phyloP scores from a whole-genome alignment of 2,329 filamentous ascomycete species.

The Ophiostoma australiae region DNA sequence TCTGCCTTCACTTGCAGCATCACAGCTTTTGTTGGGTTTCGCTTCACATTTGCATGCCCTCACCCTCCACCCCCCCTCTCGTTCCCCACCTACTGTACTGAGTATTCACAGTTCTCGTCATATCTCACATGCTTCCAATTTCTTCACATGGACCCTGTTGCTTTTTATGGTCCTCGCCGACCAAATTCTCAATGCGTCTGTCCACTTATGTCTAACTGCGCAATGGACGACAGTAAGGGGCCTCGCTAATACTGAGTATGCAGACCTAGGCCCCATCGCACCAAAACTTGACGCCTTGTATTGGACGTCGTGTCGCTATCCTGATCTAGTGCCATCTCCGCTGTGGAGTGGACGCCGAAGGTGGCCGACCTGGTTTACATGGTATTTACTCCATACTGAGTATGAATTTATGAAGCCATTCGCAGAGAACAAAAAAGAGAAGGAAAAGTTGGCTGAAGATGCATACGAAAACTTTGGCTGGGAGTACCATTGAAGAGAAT shows the following conservation, averaged over 20 bases:
- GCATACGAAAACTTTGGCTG: too few relatives aligned
- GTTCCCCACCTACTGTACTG: too few relatives aligned
- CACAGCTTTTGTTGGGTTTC: not conserved
- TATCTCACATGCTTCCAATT: not conserved
- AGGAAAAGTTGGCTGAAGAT: not conserved
- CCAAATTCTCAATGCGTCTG: not conserved
- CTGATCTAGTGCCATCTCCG: not conserved
- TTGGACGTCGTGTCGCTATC: not conserved
- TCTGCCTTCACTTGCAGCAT: not conserved
- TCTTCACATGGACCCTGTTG: not conserved
- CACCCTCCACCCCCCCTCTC: too few relatives aligned
- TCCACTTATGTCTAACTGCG: not conserved
- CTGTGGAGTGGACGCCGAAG: not conserved
- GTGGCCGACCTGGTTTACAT: not conserved
- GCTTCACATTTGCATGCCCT: not conserved
- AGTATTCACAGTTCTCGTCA: not conserved
- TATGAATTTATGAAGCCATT: not conserved
- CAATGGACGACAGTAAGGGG: not conserved
- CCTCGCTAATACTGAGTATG: not conserved
- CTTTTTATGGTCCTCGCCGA: conserved; percentile 5
- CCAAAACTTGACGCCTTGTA: not conserved
- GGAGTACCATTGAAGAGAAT: not conserved
- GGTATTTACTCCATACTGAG: too few relatives aligned
- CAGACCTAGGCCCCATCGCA: not conserved
- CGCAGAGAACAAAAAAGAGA: not conserved